These are phyloP conservation scores for Coelastrella sp. DNA, from an alignment of 139 green algal genomes.

Conservation along the genomic window DNA sequence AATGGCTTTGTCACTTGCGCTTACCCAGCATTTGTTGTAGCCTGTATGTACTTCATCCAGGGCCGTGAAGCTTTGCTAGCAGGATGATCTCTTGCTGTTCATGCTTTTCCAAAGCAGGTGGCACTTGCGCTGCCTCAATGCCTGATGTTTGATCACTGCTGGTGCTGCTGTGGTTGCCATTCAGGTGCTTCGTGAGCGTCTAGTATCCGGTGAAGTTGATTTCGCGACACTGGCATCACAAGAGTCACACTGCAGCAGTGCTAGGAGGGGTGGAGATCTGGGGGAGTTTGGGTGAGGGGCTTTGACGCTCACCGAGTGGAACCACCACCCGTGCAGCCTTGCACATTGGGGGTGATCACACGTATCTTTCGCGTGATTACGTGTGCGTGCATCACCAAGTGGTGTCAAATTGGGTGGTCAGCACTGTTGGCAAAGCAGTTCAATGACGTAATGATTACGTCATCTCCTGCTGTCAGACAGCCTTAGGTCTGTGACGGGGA, in stretches of 20 bases:
- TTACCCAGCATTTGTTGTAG: background rate
- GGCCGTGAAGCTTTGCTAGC: too few relatives aligned
- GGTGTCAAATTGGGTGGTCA: too few relatives aligned
- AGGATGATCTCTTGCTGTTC: background rate
- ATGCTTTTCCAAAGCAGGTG: background rate
- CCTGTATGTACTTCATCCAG: too few relatives aligned
- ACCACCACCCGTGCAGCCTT: too few relatives aligned
- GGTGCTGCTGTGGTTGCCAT: conserved; percentile 17
- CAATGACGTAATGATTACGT: too few relatives aligned
- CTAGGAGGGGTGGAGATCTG: conserved; percentile 85
- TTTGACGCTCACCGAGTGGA: background rate
- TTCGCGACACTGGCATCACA: conserved; percentile 80
- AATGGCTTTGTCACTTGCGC: background rate
- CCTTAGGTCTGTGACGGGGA: too few relatives aligned
- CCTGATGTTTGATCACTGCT: background rate
- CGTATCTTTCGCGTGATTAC: too few relatives aligned
- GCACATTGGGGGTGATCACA: too few relatives aligned
- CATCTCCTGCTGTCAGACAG: too few relatives aligned
- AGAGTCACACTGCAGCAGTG: conserved; percentile 90
- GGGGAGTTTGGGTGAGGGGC: conserved; percentile 82
- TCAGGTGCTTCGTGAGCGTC: conserved; percentile 55
- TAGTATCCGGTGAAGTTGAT: conserved; percentile 63
- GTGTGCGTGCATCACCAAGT: too few relatives aligned
- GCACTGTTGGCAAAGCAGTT: too few relatives aligned
- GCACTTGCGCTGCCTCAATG: background rate